Conservation (phyloP, 2,329 filamentous ascomycete species). For the Fusarium sp. region DNA sequence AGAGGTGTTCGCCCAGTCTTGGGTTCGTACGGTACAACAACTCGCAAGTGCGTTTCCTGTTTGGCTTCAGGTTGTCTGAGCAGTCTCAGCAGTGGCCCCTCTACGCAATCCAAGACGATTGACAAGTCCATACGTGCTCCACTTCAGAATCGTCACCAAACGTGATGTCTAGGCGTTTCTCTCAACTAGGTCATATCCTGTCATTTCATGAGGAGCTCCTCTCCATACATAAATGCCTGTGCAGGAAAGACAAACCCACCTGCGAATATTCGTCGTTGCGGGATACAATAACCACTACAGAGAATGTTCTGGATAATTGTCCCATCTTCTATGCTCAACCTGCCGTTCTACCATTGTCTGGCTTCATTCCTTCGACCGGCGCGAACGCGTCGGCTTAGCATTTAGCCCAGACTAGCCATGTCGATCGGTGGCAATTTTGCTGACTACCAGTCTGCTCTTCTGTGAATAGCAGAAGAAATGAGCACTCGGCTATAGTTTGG, state of each 20-base stretch:
- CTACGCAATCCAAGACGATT: conserved; percentile 18
- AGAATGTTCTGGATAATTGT: neutral
- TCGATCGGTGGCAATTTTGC: conserved; percentile 43
- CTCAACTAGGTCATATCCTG: neutral
- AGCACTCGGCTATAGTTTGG: neutral
- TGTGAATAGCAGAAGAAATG: neutral
- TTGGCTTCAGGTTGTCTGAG: conserved; percentile 30
- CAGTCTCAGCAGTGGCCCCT: conserved; percentile 20
- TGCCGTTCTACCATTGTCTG: conserved; percentile 9
- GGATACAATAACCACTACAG: neutral
- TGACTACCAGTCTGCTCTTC: neutral
- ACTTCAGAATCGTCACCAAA: conserved; percentile 35
- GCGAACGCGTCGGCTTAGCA: conserved; percentile 24
- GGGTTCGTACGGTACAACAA: neutral
- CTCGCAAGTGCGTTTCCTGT: conserved; percentile 23
- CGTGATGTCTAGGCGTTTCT: conserved; percentile 8
- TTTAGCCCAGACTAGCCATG: conserved; percentile 37
- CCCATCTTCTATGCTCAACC: conserved; percentile 10
- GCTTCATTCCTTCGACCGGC: conserved; percentile 17
- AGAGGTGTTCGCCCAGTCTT: neutral
- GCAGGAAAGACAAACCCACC: neutral
- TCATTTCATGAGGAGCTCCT: neutral
- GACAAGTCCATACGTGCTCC: conserved; percentile 22
- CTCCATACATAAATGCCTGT: neutral
- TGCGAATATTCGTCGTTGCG: neutral